phyloP scores from a whole-genome alignment of 2,329 filamentous ascomycete species.

The Pseudocercospora eumusae region DNA sequence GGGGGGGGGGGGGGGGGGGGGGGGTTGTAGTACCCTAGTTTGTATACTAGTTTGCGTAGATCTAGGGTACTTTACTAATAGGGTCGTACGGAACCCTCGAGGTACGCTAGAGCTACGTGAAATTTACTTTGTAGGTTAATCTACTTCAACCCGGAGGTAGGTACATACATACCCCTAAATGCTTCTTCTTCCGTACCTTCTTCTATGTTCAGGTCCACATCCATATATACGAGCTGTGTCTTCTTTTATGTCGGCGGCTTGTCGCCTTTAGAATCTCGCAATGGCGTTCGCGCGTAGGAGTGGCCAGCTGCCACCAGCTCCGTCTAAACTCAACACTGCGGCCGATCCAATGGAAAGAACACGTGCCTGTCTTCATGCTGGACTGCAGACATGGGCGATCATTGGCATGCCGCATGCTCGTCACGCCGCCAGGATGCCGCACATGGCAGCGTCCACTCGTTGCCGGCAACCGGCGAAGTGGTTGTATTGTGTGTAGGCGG shows the following conservation, averaged over 20 bases:
- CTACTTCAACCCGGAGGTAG: too few species aligned
- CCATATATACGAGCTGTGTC: not conserved
- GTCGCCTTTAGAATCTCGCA: not conserved
- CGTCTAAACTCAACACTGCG: not conserved
- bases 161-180: too few species aligned
- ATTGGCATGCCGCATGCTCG: not conserved
- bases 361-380: not conserved
- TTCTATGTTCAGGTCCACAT: not conserved
- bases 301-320: not conserved
- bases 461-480: not conserved
- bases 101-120: too few species aligned
- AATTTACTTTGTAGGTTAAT: too few species aligned
- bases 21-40: too few species aligned
- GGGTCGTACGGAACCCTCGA: too few species aligned
- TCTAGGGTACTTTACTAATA: too few species aligned
- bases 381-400: not conserved
- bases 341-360: not conserved
- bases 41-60: too few species aligned
- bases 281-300: not conserved
- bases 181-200: too few species aligned
- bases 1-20: too few species aligned
- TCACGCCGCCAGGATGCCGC: constrained; percentile 1
- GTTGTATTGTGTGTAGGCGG: not conserved
- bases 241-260: not conserved
- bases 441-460: constrained; percentile 1